phyloP scores from a whole-genome alignment of 352 stramenopile species.

The Phytophthora aleatoria region DNA sequence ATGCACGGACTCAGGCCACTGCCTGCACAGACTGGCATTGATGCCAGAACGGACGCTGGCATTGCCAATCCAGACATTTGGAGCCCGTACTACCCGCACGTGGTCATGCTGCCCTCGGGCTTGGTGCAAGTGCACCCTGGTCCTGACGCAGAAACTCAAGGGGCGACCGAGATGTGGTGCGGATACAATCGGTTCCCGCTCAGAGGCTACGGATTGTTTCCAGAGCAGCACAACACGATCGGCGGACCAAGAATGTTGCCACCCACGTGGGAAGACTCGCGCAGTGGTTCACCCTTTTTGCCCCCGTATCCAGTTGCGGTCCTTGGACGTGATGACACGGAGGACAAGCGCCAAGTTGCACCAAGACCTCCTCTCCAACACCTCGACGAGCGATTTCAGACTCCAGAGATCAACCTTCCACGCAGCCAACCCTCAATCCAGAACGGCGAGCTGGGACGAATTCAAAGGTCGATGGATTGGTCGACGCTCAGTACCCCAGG shows the following conservation, averaged over 20 bases:
- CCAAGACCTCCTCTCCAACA: constrained; percentile 6
- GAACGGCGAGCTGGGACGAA: constrained; percentile 20
- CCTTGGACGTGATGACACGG: constrained; percentile 34
- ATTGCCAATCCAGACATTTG: constrained; percentile 34
- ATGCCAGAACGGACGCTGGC: constrained; percentile 5
- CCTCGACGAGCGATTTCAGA: constrained; percentile 32
- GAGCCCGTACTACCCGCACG: constrained; percentile 55
- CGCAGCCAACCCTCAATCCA: constrained; percentile 12
- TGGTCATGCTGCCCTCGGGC: constrained; percentile 65
- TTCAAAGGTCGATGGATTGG: constrained; percentile 28
- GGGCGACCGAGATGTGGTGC: constrained; percentile 35
- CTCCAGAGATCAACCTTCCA: constrained; percentile 12
- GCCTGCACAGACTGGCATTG: constrained; percentile 19
- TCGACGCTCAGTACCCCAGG: not conserved
- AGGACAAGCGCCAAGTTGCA: constrained; percentile 38
- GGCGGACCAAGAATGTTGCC: constrained; percentile 45
- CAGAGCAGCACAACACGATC: not conserved
- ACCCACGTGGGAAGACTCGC: constrained; percentile 64
- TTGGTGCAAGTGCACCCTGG: constrained; percentile 50
- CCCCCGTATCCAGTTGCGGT: constrained; percentile 60
- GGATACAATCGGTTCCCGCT: constrained; percentile 64
- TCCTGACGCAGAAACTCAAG: constrained; percentile 19
- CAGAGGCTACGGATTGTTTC: not conserved
- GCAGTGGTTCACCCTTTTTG: constrained; percentile 56
- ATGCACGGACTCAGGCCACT: constrained; percentile 53